Conservation (phyloP, 257 asterid species). For the Scutellaria galericulata region DNA sequence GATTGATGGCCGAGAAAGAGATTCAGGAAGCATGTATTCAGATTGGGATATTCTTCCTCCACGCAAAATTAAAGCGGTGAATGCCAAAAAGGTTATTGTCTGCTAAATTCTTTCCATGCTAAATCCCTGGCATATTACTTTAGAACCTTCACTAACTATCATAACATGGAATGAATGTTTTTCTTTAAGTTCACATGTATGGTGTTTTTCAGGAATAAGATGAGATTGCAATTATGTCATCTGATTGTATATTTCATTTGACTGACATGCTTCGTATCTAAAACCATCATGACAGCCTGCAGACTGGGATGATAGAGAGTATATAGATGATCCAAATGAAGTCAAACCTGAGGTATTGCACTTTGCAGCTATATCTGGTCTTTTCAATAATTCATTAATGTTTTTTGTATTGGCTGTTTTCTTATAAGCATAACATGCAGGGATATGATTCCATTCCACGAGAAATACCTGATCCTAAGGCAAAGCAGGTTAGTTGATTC, state of each 20-base stretch:
- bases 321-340: slow-evolving; percentile 78
- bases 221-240: slow-evolving; percentile 1
- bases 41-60: slow-evolving; percentile 97
- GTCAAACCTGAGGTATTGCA: slow-evolving; percentile 78
- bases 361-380: slow-evolving; percentile 28
- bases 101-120: slow-evolving; percentile 8
- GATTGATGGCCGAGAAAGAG: slow-evolving; percentile 87
- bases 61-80: slow-evolving; percentile 70
- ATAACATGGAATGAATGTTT: slow-evolving; percentile 1
- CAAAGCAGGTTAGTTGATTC: slow-evolving; percentile 60
- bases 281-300: slow-evolving; percentile 67
- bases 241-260: slow-evolving; percentile 16
- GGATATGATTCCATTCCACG: slow-evolving; percentile 92
- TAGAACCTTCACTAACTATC: slow-evolving; percentile 18
- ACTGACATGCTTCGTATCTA: slow-evolving; percentile 20
- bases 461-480: slow-evolving; percentile 93
- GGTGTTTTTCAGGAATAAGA: slow-evolving; percentile 18
- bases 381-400: slow-evolving; percentile 1
- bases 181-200: slow-evolving; percentile 18
- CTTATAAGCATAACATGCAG: slow-evolving; percentile 47
- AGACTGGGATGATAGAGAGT: slow-evolving; percentile 96
- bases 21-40: slow-evolving; percentile 88
- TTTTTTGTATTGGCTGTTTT: slow-evolving; percentile 17
- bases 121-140: not conserved
- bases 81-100: slow-evolving; percentile 72